Base-by-base conservation (phyloP, 2,329 filamentous ascomycete species). In the Paecilomyces variotii region DNA sequence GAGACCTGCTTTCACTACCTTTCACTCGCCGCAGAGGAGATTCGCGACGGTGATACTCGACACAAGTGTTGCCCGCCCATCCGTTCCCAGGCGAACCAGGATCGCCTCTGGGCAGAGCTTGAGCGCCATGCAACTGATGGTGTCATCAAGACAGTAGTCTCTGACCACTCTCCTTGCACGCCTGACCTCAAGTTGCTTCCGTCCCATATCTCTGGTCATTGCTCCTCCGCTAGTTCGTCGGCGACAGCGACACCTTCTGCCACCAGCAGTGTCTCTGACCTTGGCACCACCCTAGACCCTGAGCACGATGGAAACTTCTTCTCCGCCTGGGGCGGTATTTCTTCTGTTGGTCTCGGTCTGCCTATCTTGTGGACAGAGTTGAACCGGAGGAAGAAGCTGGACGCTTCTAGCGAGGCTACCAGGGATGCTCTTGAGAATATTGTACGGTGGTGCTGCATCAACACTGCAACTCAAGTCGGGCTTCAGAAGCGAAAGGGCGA, bases 1-100 rank as follows among this genome's bases (percentile, higher is more conserved):
- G 92, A 96, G 77, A 96, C 92, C 2, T 96, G 92, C 78, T 96
- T 95, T 81, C 92, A 96, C 79, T 97, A 96, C 74, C 85, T 97
- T 12, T 89, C 88, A 2, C 81, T 97, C 1, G 87, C 90, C 0
- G 87, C 91, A 0, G 92, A 97, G 76, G 81, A 87, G 63, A 89
- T 97, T 59, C 81, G 85, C 59, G 84, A 90, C 63, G 92, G 92
- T 52, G 92, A 97, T 74, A 96, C 91, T 28, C 79, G 92, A 58
- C 91, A 96, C 79, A 97, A 97, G 76, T 97, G 92, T 81, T 96
- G 92, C 74, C 92, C 92, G 28, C 92, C 92, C 0, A 96, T 97
- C 72, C 88, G 92, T 57, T 86, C 84, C 62, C 85, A 87, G 67
- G 78, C 81, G 45, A 97, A 97, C 78, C 89, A 93, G 68, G 89